A percentile compares a stretch with the other conserved stretches of the same genome.
phyloP scores from a whole-genome alignment of 805 yeast species.

The Nakazawaea populi region DNA sequence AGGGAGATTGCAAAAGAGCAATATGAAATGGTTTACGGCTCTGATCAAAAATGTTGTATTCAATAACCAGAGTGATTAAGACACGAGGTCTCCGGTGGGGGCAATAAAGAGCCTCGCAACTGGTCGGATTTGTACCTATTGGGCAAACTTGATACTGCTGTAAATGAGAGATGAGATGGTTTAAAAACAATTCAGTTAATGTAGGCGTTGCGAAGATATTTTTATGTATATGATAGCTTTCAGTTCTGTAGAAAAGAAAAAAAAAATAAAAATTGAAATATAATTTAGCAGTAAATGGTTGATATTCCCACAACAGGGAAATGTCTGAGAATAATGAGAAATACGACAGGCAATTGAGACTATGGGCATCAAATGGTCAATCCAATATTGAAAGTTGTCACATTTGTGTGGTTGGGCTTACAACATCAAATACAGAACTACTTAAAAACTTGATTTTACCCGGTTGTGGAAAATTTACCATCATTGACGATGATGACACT shows the following conservation, averaged over 20 bases:
- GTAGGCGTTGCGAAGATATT: no score
- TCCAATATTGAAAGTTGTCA: conserved; percentile 45
- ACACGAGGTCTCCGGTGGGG: no score
- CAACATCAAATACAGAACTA: conserved; percentile 57
- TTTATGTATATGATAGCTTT: no score
- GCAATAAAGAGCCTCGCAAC: no score
- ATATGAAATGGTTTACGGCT: conserved; percentile 23
- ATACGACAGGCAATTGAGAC: conserved; percentile 82
- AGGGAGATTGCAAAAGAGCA: conserved; percentile 40
- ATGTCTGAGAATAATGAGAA: conserved; percentile 35
- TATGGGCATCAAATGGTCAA: conserved; percentile 86
- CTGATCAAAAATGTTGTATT: conserved; percentile 23
- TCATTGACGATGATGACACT: conserved; percentile 37
- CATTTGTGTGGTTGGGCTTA: conserved; percentile 55
- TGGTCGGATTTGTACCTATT: no score
- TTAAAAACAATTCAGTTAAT: no score
- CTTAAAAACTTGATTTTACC: conserved; percentile 77
- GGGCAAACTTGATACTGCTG: no score
- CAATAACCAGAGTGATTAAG: conserved; percentile 10
- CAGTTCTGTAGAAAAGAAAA: neutral
- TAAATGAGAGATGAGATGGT: no score
- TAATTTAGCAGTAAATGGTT: neutral
- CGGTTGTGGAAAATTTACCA: conserved; percentile 50
- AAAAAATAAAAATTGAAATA: neutral
- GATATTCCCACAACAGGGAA: neutral